Evolutionary conservation across 2,329 filamentous ascomycete species (phyloP).

Genomic region (Penicillium sp.): DNA sequence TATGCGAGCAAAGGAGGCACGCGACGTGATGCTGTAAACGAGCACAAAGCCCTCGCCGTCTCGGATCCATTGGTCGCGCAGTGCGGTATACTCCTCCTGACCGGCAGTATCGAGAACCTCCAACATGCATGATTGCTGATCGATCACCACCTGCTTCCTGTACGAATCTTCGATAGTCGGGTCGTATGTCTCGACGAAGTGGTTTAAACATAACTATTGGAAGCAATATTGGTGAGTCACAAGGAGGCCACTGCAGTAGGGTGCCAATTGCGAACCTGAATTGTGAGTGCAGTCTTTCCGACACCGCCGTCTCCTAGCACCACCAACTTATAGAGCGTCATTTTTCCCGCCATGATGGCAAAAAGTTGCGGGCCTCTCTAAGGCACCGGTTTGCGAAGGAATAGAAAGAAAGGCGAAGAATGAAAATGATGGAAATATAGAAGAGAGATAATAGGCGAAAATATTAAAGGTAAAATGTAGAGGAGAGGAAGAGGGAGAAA

Average conservation of each 20-base stretch:
- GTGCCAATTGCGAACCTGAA: constrained; percentile 60
- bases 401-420: constrained; percentile 2
- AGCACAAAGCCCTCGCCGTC: constrained; percentile 97
- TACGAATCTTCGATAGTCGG: constrained; percentile 73
- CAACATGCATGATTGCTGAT: constrained; percentile 93
- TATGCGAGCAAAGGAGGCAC: constrained; percentile 93
- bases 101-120: constrained; percentile 97
- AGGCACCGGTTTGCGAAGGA: constrained; percentile 4
- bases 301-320: constrained; percentile 93
- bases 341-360: constrained; percentile 80
- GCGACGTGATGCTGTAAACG: constrained; percentile 97
- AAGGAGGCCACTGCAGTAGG: constrained; percentile 1
- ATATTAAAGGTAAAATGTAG: constrained; percentile 19
- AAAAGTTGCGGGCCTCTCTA: constrained; percentile 8
- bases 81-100: constrained; percentile 96
- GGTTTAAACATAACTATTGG: constrained; percentile 84
- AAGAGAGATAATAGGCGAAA: constrained; percentile 5
- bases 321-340: constrained; percentile 96
- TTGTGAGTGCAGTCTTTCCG: constrained; percentile 91
- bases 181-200: constrained; percentile 92
- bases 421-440: background rate
- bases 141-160: constrained; percentile 79
- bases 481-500: constrained; percentile 21
- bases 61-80: constrained; percentile 97
- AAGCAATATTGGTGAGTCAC: constrained; percentile 8